A percentile compares a stretch with the other conserved stretches of the same genome.
phyloP scores from a whole-genome alignment of 495 filamentous ascomycete species.

The Hypoxylon fuscum region DNA sequence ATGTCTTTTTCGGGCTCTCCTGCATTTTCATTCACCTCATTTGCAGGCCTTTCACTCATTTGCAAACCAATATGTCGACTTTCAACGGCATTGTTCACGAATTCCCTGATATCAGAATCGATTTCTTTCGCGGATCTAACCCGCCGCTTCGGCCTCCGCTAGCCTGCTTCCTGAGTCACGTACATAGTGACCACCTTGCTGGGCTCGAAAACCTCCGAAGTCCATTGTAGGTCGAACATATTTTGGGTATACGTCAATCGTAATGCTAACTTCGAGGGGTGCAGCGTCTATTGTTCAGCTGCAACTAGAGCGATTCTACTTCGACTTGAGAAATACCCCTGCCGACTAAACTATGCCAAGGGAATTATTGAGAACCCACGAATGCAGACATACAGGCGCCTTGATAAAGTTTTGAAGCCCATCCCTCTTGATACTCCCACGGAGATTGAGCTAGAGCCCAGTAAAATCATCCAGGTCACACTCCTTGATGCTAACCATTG shows the following conservation, averaged over 20 bases:
- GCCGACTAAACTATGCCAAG: constrained; percentile 79
- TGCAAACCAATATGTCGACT: constrained; percentile 74
- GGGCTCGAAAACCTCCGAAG: constrained; percentile 80
- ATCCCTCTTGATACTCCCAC: constrained; percentile 87
- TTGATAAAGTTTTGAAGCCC: constrained; percentile 78
- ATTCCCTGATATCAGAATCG: constrained; percentile 83
- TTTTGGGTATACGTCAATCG: constrained; percentile 9
- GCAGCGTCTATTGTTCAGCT: constrained; percentile 85
- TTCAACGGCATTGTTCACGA: constrained; percentile 78
- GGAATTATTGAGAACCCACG: constrained; percentile 76
- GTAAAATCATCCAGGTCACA: constrained; percentile 76
- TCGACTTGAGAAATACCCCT: constrained; percentile 76
- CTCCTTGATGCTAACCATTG: constrained; percentile 95
- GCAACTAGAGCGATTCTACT: constrained; percentile 83
- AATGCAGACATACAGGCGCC: constrained; percentile 75
- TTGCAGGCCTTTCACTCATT: neutral
- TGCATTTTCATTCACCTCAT: neutral
- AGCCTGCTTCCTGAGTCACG: constrained; percentile 91
- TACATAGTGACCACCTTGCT: constrained; percentile 89
- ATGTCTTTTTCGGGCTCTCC: neutral
- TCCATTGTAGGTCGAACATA: constrained; percentile 65
- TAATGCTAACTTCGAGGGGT: constrained; percentile 6
- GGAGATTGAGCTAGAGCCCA: constrained; percentile 74
- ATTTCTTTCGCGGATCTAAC: constrained; percentile 76
- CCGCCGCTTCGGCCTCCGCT: constrained; percentile 70